A percentile compares a stretch with the other conserved stretches of the same genome.
Conservation (phyloP, 1,284 basidiomycete genomes). For the Kwoniella shivajii region DNA sequence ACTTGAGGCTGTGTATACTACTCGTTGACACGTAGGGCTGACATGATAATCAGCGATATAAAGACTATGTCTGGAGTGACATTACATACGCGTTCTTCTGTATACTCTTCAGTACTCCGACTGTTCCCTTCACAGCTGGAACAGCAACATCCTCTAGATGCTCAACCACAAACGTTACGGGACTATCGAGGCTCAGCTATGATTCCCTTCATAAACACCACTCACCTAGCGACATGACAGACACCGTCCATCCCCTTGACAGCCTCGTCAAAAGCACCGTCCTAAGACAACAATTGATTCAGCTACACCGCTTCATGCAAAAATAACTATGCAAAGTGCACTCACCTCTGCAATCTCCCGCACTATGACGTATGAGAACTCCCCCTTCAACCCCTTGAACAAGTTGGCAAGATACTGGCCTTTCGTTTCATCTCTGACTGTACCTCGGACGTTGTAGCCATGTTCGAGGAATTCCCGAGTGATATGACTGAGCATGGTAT, state of each 20-base stretch:
- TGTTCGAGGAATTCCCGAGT: constrained; percentile 36
- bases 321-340: constrained; percentile 58
- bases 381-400: constrained; percentile 53
- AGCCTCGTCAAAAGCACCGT: constrained; percentile 67
- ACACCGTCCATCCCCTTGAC: constrained; percentile 67
- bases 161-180: constrained; percentile 42
- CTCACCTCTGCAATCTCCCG: constrained; percentile 61
- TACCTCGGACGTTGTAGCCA: constrained; percentile 58
- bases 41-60: neutral
- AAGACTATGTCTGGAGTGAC: too few species aligned
- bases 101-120: constrained; percentile 62
- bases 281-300: constrained; percentile 47
- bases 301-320: constrained; percentile 63
- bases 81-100: constrained; percentile 60
- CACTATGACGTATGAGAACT: constrained; percentile 60
- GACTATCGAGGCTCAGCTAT: constrained; percentile 15
- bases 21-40: neutral
- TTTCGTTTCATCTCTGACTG: constrained; percentile 61
- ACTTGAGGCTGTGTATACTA: neutral
- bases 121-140: constrained; percentile 67
- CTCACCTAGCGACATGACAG: constrained; percentile 24
- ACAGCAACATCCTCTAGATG: constrained; percentile 60
- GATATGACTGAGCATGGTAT: too few species aligned
- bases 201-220: neutral
- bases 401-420: constrained; percentile 58